Evolutionary conservation across 257 asterid species (phyloP).

Genomic region (Phtheirospermum japonicum): DNA sequence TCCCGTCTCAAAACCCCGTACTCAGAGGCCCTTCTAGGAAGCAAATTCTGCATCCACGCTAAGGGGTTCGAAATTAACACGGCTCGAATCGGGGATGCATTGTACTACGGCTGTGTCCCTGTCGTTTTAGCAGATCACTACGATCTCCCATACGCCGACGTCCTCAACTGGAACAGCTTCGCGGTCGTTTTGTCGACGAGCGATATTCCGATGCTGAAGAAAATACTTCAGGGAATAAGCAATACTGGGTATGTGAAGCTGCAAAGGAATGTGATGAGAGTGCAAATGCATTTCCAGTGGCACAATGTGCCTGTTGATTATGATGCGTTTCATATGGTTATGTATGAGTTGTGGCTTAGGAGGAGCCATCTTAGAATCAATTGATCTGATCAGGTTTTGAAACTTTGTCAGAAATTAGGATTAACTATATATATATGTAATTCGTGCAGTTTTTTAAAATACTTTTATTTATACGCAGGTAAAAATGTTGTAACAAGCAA

Average conservation of each 20-base stretch:
- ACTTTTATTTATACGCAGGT: not conserved
- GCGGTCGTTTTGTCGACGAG: conserved; percentile 47
- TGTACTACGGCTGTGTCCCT: conserved; percentile 89
- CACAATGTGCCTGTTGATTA: conserved; percentile 44
- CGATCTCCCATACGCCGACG: conserved; percentile 77
- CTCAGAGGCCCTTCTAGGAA: conserved; percentile 65
- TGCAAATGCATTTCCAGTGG: conserved; percentile 74
- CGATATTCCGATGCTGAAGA: conserved; percentile 66
- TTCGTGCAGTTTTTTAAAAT: too few species aligned
- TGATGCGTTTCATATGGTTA: conserved; percentile 80
- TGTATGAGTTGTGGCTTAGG: conserved; percentile 85
- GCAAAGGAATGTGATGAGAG: conserved; percentile 62
- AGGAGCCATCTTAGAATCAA: conserved; percentile 47
- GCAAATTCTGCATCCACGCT: conserved; percentile 90
- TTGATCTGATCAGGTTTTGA: not conserved
- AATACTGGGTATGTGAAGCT: conserved; percentile 43
- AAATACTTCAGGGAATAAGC: conserved; percentile 36
- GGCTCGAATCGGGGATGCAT: conserved; percentile 72
- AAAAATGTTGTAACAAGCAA: not conserved
- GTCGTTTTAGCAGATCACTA: conserved; percentile 77
- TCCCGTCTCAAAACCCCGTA: conserved; percentile 68
- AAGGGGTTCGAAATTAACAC: conserved; percentile 96
- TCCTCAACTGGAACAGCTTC: conserved; percentile 67
- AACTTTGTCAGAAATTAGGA: not conserved
- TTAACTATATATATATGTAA: too few species aligned